Conservation (phyloP, 2,329 filamentous ascomycete species). For the Phialocephala sp. region DNA sequence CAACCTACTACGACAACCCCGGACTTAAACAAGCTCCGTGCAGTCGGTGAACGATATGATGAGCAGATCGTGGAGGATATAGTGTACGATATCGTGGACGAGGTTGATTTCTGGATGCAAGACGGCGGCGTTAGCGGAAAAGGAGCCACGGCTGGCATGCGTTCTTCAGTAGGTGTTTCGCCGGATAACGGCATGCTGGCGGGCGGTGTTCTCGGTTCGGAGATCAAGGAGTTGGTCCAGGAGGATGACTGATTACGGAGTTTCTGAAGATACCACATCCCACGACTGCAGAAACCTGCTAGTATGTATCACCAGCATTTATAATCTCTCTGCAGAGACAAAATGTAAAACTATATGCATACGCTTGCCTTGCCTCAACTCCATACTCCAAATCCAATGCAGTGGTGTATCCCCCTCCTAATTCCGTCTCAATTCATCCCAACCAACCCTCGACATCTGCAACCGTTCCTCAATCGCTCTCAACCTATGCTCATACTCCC, state of each 20-base stretch:
- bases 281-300: not conserved
- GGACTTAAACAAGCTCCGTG: slow-evolving; percentile 50
- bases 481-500: slow-evolving; percentile 28
- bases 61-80: slow-evolving; percentile 96
- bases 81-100: slow-evolving; percentile 90
- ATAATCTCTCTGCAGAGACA: not conserved
- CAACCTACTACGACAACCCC: slow-evolving; percentile 37
- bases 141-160: slow-evolving; percentile 30
- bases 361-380: not conserved
- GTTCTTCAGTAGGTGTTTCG: slow-evolving; percentile 29
- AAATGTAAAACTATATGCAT: slow-evolving; percentile 3
- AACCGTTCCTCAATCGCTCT: slow-evolving; percentile 32
- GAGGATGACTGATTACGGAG: slow-evolving; percentile 53
- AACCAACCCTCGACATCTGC: slow-evolving; percentile 31
- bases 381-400: not conserved
- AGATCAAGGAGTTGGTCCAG: slow-evolving; percentile 70
- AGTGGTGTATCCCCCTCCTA: slow-evolving; percentile 3
- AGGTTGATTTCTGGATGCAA: slow-evolving; percentile 87
- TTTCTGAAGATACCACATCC: slow-evolving; percentile 17
- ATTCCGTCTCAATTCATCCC: not conserved
- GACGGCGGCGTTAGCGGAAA: slow-evolving; percentile 46
- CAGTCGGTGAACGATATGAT: slow-evolving; percentile 79
- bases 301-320: not conserved
- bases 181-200: slow-evolving; percentile 28
- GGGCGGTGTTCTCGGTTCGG: slow-evolving; percentile 51